These are phyloP conservation scores for Dillenia turbinata DNA, from an alignment of 164 flowering plant species.

Conservation along the genomic window DNA sequence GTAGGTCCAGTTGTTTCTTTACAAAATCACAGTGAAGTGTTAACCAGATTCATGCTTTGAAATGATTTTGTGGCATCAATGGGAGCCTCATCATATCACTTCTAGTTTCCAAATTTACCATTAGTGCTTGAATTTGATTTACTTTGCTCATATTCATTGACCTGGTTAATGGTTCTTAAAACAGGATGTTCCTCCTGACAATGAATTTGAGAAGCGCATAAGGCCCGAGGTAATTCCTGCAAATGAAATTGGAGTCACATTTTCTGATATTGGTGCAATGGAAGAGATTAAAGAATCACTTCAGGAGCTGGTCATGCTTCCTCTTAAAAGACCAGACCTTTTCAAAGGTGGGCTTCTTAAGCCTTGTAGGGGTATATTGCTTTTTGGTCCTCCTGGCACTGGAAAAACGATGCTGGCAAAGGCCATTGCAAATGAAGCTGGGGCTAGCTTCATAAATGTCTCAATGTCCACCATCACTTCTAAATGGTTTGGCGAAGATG, in stretches of 20 bases:
- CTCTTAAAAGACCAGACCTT: conserved; percentile 92
- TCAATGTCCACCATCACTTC: conserved; percentile 98
- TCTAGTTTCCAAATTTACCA: too few species aligned
- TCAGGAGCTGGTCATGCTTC: conserved; percentile 95
- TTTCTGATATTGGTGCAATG: conserved; percentile 87
- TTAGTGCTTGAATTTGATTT: conserved; percentile 47
- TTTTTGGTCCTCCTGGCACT: conserved; percentile 97
- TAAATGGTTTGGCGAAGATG: conserved; percentile 99
- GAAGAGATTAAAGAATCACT: conserved; percentile 92
- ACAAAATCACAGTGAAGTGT: not conserved
- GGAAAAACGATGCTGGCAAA: conserved; percentile 98
- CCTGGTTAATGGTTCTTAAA: too few species aligned
- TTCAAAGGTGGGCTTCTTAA: conserved; percentile 88
- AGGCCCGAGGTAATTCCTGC: conserved; percentile 96
- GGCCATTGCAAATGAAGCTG: conserved; percentile 96
- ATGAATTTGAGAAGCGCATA: conserved; percentile 94
- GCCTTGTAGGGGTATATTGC: conserved; percentile 89
- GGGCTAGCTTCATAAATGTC: conserved; percentile 96
- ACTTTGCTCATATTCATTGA: conserved; percentile 44
- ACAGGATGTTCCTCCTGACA: conserved; percentile 80
- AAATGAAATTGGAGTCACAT: conserved; percentile 73
- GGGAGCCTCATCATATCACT: too few species aligned
- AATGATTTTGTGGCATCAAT: conserved; percentile 42
- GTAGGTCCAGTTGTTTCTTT: conserved; percentile 40
- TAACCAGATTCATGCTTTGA: conserved; percentile 35